These are phyloP conservation scores for Marasmius tenuissimus DNA, from an alignment of 1,284 basidiomycete genomes.

Conservation along the genomic window DNA sequence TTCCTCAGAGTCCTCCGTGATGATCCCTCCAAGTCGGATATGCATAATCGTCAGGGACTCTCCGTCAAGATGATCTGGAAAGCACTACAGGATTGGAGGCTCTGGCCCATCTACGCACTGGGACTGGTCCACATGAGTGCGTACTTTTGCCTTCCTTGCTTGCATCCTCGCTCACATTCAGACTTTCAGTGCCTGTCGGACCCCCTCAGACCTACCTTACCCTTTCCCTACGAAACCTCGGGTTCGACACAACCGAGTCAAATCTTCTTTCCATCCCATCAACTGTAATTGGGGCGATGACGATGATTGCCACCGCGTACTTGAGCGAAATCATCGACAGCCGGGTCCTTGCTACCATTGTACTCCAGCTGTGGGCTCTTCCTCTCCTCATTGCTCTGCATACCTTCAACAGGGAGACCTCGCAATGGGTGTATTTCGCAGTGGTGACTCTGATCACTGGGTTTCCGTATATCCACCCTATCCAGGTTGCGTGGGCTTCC, in stretches of 20 bases:
- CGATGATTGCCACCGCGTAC: constrained; percentile 48
- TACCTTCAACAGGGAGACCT: constrained; percentile 49
- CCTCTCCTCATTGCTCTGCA: constrained; percentile 60
- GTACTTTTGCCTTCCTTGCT: constrained; percentile 10
- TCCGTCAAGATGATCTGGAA: constrained; percentile 42
- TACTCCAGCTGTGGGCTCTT: constrained; percentile 62
- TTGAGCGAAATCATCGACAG: constrained; percentile 57
- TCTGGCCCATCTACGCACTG: constrained; percentile 57
- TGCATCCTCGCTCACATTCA: background rate
- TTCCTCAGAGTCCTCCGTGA: constrained; percentile 48
- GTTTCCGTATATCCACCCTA: constrained; percentile 45
- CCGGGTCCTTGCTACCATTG: constrained; percentile 50
- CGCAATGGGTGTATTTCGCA: constrained; percentile 60
- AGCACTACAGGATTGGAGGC: constrained; percentile 48
- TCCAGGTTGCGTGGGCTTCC: constrained; percentile 62
- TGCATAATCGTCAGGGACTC: constrained; percentile 67
- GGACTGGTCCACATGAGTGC: constrained; percentile 46
- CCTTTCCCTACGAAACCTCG: constrained; percentile 50
- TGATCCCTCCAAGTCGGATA: constrained; percentile 57
- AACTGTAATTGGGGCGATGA: constrained; percentile 39
- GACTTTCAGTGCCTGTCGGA: constrained; percentile 39
- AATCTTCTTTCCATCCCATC: constrained; percentile 54
- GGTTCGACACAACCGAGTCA: constrained; percentile 51
- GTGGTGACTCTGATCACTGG: constrained; percentile 57
- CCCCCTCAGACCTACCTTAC: constrained; percentile 53